Evolutionary conservation across 441 rosid genomes (phyloP).

Genomic region (Melastoma candidum): DNA sequence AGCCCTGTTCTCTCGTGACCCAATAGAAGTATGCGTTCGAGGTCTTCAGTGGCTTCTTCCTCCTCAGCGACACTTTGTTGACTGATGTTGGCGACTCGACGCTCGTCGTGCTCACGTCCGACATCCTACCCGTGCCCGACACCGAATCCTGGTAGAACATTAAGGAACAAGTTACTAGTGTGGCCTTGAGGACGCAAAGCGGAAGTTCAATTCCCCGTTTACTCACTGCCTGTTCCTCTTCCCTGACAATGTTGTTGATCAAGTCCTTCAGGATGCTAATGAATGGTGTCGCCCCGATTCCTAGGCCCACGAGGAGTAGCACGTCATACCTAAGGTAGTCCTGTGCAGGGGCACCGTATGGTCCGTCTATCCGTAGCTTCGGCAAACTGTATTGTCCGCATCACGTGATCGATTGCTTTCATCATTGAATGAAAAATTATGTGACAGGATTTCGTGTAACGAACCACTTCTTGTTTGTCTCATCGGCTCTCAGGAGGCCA

Average conservation of each 20-base stretch:
- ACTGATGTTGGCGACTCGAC: slow-evolving; percentile 23
- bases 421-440: background rate
- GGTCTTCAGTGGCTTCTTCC: slow-evolving; percentile 41
- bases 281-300: slow-evolving; percentile 97
- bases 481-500: slow-evolving; percentile 86
- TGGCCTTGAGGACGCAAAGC: background rate
- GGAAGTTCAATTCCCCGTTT: background rate
- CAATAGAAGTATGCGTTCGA: slow-evolving; percentile 90
- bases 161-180: background rate
- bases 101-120: slow-evolving; percentile 54
- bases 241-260: slow-evolving; percentile 65
- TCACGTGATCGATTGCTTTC: background rate
- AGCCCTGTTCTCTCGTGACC: slow-evolving; percentile 97
- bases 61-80: slow-evolving; percentile 31
- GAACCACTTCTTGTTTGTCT: slow-evolving; percentile 65
- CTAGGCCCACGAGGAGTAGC: slow-evolving; percentile 75
- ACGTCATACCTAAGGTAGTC: slow-evolving; percentile 80
- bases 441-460: background rate
- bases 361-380: slow-evolving; percentile 79
- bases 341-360: slow-evolving; percentile 94
- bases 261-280: slow-evolving; percentile 84
- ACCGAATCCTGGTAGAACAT: slow-evolving; percentile 42
- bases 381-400: slow-evolving; percentile 54
- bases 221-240: slow-evolving; percentile 75
- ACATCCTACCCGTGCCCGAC: slow-evolving; percentile 50